Evolutionary conservation across 768 basidiomycete species (phyloP), one percentile per base, ranked within the genome.

Genomic region (Mycena latifolia): DNA sequence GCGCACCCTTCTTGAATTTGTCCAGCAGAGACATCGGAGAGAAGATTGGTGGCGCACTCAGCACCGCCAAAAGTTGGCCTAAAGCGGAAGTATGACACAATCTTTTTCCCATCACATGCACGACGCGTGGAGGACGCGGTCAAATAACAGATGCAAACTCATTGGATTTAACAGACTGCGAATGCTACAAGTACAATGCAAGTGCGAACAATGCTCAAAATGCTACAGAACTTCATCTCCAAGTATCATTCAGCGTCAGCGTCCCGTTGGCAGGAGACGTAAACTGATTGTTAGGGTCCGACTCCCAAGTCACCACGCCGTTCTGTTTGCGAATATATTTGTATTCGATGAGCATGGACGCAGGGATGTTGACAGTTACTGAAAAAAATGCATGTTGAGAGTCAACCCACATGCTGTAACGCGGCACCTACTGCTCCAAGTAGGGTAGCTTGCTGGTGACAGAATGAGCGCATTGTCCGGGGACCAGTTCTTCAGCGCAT

Each of bases 1-100:
- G 86, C 0, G 94, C 94, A 8, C 92, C 92, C 63, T 84, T 84
- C 67, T 81, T 87, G 81, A 95, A 92, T 78, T 94, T 95, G 75
- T 93, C 91, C 55, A 96, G 80, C 78, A 94, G 77, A 27, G 83
- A 82, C 82, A 85, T 82, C 37, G 52, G 46, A 50, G 28, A 39
- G 39, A 22, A 47, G 31, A 60, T 28, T 46, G 45, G 27, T 28
- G 22, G 35, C n/a, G 29, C n/a, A n/a, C n/a, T n/a, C n/a, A n/a
- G 18, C 31, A 31, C 50, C 31, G 29, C 50, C 24, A 39, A n/a
- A n/a, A 35, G 8, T 35, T 6, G 33, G 14, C 43, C 35, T 2
- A 46, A 56, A 56, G 15, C 5, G 55, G 55, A 35, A 56, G 27
- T 29, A 55, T 55, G 54, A 55, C 39, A 43, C 24, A 12, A 29